Percentiles rank a stretch among this genome's conserved stretches.
phyloP scores from a whole-genome alignment of 2,329 filamentous ascomycete genomes.

The Emericellopsis cladophorae region DNA sequence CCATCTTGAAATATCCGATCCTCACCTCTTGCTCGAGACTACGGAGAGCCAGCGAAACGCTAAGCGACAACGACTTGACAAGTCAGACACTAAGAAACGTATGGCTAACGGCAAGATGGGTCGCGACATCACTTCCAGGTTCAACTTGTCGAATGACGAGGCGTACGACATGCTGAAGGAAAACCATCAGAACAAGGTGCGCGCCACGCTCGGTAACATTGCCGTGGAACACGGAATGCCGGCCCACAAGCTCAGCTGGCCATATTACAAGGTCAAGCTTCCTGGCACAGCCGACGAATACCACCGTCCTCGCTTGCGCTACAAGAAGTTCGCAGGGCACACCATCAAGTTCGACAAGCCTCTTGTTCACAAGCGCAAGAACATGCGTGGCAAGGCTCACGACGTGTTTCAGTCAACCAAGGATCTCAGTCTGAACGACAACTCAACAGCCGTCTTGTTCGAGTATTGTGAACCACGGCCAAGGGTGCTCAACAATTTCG shows the following conservation, averaged over 20 bases:
- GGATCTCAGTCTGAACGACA: slow-evolving; percentile 78
- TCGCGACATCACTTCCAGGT: slow-evolving; percentile 65
- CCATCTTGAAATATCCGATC: slow-evolving; percentile 77
- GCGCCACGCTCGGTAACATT: slow-evolving; percentile 81
- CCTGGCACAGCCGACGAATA: slow-evolving; percentile 65
- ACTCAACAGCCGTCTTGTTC: slow-evolving; percentile 74
- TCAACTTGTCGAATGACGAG: slow-evolving; percentile 93
- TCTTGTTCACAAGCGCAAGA: slow-evolving; percentile 66
- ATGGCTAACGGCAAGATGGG: slow-evolving; percentile 58
- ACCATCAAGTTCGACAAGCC: slow-evolving; percentile 61
- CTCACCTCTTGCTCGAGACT: slow-evolving; percentile 73
- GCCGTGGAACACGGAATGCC: slow-evolving; percentile 92
- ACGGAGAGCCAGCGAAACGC: slow-evolving; percentile 49
- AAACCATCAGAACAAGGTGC: slow-evolving; percentile 91
- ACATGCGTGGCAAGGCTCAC: slow-evolving; percentile 66
- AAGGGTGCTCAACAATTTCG: slow-evolving; percentile 85
- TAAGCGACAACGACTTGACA: slow-evolving; percentile 43
- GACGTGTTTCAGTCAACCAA: slow-evolving; percentile 70
- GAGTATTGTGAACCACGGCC: slow-evolving; percentile 96
- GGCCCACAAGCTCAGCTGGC: slow-evolving; percentile 82
- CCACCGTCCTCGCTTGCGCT: slow-evolving; percentile 67
- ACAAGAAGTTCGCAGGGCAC: slow-evolving; percentile 54
- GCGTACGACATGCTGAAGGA: slow-evolving; percentile 94
- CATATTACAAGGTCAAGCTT: slow-evolving; percentile 86
- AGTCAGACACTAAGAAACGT: slow-evolving; percentile 42